phyloP scores from a whole-genome alignment of 148 eudicot species.

The Chenopodium album region DNA sequence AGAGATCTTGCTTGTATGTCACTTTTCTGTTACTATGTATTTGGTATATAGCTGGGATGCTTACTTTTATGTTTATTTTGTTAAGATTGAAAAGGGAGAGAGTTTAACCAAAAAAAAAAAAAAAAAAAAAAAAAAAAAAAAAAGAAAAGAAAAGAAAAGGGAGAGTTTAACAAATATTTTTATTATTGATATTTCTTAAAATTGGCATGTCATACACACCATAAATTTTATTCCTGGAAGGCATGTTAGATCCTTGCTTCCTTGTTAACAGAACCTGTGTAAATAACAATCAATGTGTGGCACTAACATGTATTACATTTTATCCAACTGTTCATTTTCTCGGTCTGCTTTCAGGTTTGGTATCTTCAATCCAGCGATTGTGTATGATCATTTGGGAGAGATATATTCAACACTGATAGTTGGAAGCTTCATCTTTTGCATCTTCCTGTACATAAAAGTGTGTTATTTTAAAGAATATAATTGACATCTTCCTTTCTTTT shows the following conservation, averaged over 20 bases:
- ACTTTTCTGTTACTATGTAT: neutral
- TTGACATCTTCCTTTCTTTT: neutral
- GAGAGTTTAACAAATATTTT: neutral
- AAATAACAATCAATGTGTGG: neutral
- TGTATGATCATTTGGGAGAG: constrained; percentile 96
- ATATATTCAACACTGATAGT: constrained; percentile 85
- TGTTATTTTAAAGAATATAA: constrained; percentile 13
- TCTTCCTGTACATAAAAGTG: constrained; percentile 79
- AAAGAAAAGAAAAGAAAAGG: neutral
- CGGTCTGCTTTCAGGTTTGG: constrained; percentile 62
- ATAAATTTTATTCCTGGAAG: neutral
- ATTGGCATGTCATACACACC: neutral
- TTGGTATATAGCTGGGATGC: neutral
- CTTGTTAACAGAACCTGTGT: neutral
- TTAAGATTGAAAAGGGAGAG: neutral
- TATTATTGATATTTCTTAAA: neutral
- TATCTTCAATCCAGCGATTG: constrained; percentile 74
- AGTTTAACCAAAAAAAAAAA: too few species aligned
- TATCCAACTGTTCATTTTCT: constrained; percentile 6
- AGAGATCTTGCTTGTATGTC: neutral
- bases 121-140: too few species aligned
- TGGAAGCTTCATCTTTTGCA: constrained; percentile 89
- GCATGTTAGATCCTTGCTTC: neutral
- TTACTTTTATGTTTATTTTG: neutral
- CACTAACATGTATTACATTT: constrained; percentile 3